These are phyloP conservation scores for Apiotrichum veenhuisii DNA, from an alignment of 1,284 basidiomycete species.

Conservation along the genomic window DNA sequence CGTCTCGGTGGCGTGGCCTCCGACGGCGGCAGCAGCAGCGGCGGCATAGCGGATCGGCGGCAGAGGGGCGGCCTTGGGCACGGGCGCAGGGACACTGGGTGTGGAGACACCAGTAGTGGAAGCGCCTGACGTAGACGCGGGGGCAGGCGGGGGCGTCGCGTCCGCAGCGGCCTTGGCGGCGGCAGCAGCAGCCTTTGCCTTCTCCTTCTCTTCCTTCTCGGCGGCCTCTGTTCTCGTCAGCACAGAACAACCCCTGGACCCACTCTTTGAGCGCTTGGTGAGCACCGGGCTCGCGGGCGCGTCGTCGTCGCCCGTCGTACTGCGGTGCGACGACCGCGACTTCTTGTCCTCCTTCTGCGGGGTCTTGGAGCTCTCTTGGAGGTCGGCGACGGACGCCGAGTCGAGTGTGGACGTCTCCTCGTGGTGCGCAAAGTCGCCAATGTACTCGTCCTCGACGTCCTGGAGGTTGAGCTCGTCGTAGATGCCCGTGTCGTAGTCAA, in stretches of 20 bases:
- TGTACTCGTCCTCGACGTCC: slow-evolving; percentile 73
- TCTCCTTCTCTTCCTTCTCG: slow-evolving; percentile 17
- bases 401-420: slow-evolving; percentile 56
- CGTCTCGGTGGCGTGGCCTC: slow-evolving; percentile 56
- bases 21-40: slow-evolving; percentile 70
- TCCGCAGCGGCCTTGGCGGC: slow-evolving; percentile 23
- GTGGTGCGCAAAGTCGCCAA: slow-evolving; percentile 69
- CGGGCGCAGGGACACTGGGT: slow-evolving; percentile 47
- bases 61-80: slow-evolving; percentile 53
- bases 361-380: slow-evolving; percentile 27
- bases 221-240: slow-evolving; percentile 15
- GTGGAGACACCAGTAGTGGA: too few species aligned
- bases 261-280: slow-evolving; percentile 28
- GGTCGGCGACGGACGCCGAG: slow-evolving; percentile 51
- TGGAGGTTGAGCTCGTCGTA: slow-evolving; percentile 98
- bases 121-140: too few species aligned
- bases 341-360: slow-evolving; percentile 42
- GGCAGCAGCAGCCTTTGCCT: slow-evolving; percentile 12
- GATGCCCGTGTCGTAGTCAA: slow-evolving; percentile 95
- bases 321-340: slow-evolving; percentile 9
- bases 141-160: slow-evolving; percentile 31
- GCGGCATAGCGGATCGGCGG: slow-evolving; percentile 84
- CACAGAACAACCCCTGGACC: background rate
- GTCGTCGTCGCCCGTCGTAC: slow-evolving; percentile 9
- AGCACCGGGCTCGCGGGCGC: slow-evolving; percentile 36